Evolutionary conservation across 2,329 filamentous ascomycete species (phyloP).

Genomic region (Metarhizium sp.): DNA sequence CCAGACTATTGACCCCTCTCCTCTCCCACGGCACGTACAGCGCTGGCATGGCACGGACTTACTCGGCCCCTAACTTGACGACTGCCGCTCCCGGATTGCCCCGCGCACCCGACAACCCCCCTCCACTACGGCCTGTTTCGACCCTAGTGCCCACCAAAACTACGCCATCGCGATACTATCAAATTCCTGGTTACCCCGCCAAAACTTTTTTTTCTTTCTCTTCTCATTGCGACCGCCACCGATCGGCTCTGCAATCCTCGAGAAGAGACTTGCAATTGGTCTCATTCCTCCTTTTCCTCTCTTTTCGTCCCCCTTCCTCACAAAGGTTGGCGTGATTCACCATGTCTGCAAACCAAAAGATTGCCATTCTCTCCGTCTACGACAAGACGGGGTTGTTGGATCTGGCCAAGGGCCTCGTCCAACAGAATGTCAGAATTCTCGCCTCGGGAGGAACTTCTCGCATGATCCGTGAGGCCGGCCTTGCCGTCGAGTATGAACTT

Average conservation of each 20-base stretch:
- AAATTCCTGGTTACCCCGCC: slow-evolving; percentile 7
- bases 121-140: not conserved
- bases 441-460: slow-evolving; percentile 92
- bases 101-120: not conserved
- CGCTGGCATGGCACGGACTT: too few species aligned
- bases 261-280: not conserved
- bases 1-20: too few species aligned
- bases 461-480: slow-evolving; percentile 93
- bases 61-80: too few species aligned
- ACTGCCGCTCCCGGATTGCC: not conserved
- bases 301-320: not conserved
- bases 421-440: slow-evolving; percentile 84
- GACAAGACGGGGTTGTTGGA: slow-evolving; percentile 96
- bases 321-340: slow-evolving; percentile 8
- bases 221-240: not conserved
- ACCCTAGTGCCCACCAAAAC: not conserved
- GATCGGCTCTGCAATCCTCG: not conserved
- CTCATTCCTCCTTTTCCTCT: not conserved
- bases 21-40: too few species aligned
- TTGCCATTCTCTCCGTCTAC: slow-evolving; percentile 94
- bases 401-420: slow-evolving; percentile 79
- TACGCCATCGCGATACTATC: not conserved
- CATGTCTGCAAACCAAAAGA: slow-evolving; percentile 40
- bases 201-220: slow-evolving; percentile 5
- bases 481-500: slow-evolving; percentile 74